Percentiles rank a stretch among this genome's conserved stretches.
phyloP scores from a whole-genome alignment of 805 yeast species.

The Clavispora asparagi region DNA sequence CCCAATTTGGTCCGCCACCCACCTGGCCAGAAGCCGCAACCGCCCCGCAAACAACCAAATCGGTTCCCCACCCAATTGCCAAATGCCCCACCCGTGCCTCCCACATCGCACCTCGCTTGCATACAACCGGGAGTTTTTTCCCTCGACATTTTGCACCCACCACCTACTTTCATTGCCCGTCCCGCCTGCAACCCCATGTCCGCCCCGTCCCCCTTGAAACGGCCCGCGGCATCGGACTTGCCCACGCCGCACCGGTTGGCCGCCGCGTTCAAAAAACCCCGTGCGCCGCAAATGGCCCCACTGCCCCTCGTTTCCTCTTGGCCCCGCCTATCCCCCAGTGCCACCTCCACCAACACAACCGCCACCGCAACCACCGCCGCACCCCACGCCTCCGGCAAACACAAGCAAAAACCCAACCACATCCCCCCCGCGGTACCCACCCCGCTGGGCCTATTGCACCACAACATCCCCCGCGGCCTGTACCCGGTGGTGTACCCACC shows the following conservation, averaged over 20 bases:
- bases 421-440: background rate
- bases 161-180: background rate
- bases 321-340: background rate
- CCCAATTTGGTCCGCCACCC: too few species aligned
- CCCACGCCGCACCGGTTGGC: slow-evolving; percentile 14
- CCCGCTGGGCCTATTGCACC: slow-evolving; percentile 5
- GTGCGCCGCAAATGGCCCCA: background rate
- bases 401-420: too few species aligned
- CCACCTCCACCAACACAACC: background rate
- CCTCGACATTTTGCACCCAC: slow-evolving; percentile 17
- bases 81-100: background rate
- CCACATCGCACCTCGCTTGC: slow-evolving; percentile 7
- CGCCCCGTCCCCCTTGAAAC: slow-evolving; percentile 1
- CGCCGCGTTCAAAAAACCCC: slow-evolving; percentile 10
- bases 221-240: slow-evolving; percentile 7
- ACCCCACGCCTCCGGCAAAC: background rate
- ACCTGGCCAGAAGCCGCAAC: too few species aligned
- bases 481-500: slow-evolving; percentile 34
- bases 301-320: too few species aligned
- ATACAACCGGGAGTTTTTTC: too few species aligned
- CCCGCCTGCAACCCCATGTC: background rate
- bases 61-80: background rate
- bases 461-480: slow-evolving; percentile 32
- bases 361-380: background rate
- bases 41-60: background rate